These are phyloP conservation scores for Heritiera fomes DNA, from an alignment of 345 rosid species.

Conservation along the genomic window DNA sequence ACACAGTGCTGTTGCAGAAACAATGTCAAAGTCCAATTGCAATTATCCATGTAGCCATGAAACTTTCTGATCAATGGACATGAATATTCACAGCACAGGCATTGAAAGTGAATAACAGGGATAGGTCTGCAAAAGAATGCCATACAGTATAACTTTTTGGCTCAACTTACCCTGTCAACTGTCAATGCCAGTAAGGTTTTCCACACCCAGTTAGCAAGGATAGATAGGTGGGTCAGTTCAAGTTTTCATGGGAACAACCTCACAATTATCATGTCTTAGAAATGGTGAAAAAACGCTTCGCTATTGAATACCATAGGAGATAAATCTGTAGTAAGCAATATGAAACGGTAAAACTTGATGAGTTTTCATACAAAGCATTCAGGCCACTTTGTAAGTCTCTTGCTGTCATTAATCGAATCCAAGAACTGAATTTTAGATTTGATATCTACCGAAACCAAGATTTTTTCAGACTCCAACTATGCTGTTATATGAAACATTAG, in stretches of 20 bases:
- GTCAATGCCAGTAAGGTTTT: neutral
- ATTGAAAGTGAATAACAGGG: neutral
- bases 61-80: neutral
- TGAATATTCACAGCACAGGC: neutral
- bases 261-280: neutral
- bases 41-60: neutral
- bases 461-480: slow-evolving; percentile 44
- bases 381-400: neutral
- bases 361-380: neutral
- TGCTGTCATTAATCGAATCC: too few relatives aligned
- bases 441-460: neutral
- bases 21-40: slow-evolving; percentile 10
- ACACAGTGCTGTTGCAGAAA: slow-evolving; percentile 13
- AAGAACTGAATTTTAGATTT: neutral
- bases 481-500: slow-evolving; percentile 66
- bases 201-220: neutral
- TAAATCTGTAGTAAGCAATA: neutral
- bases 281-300: neutral
- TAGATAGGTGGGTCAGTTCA: neutral
- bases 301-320: neutral
- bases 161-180: neutral
- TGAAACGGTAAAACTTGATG: neutral
- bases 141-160: neutral
- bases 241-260: neutral
- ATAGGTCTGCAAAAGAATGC: neutral